These are phyloP conservation scores for Plasmodium blacklocki DNA, from an alignment of 169 alveolate genomes.

Conservation along the genomic window DNA sequence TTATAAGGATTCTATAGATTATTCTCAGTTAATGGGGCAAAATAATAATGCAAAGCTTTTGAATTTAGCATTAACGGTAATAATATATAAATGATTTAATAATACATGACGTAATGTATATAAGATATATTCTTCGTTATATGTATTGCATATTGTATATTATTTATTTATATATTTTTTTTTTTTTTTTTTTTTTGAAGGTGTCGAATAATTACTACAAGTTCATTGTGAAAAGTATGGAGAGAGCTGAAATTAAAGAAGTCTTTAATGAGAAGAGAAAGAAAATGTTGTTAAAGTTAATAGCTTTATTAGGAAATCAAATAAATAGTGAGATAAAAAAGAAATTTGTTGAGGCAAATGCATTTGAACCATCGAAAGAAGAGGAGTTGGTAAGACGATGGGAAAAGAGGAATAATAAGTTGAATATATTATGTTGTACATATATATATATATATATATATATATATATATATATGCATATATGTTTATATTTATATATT, in stretches of 20 bases:
- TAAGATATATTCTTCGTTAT: too few relatives aligned
- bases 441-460: not conserved
- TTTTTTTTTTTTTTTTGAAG: not conserved
- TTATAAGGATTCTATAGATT: constrained; percentile 53
- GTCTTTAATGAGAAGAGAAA: constrained; percentile 68
- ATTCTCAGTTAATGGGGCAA: constrained; percentile 40
- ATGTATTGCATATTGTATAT: too few relatives aligned
- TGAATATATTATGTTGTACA: not conserved
- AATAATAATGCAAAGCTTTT: constrained; percentile 41
- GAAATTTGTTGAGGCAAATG: constrained; percentile 26
- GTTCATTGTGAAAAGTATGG: constrained; percentile 55
- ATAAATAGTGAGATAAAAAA: constrained; percentile 56
- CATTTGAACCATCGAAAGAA: constrained; percentile 15
- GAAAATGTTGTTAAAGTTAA: constrained; percentile 58
- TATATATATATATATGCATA: not conserved
- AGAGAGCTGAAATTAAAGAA: constrained; percentile 66
- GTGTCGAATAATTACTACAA: constrained; percentile 59
- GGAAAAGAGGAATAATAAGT: not conserved
- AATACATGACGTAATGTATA: not conserved
- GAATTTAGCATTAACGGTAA: constrained; percentile 42
- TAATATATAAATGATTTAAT: not conserved
- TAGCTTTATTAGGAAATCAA: constrained; percentile 59
- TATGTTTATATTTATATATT: not conserved
- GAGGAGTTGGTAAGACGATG: constrained; percentile 17
- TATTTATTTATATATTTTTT: too few relatives aligned